Percentiles rank a stretch among this genome's conserved stretches.
These are phyloP conservation scores for Ogataea salicorniae DNA, from an alignment of 805 yeast genomes.

Conservation along the genomic window DNA sequence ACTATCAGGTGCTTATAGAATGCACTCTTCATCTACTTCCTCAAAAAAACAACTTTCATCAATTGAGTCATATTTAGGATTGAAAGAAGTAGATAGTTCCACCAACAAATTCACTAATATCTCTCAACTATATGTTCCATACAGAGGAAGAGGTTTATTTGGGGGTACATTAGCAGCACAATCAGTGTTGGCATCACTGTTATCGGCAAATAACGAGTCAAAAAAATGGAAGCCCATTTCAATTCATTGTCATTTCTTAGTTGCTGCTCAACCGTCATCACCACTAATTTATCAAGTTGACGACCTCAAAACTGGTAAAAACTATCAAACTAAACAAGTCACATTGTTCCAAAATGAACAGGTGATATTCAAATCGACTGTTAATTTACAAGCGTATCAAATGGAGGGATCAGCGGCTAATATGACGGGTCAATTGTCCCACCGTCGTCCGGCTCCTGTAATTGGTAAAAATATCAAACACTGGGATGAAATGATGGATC, in stretches of 20 bases:
- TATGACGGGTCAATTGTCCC: constrained; percentile 25
- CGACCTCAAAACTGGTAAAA: constrained; percentile 47
- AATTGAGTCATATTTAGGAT: constrained; percentile 21
- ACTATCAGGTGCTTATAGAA: neutral
- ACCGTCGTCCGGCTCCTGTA: constrained; percentile 24
- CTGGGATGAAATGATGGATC: constrained; percentile 26
- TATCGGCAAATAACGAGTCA: constrained; percentile 36
- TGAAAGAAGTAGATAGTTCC: constrained; percentile 13
- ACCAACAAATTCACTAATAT: constrained; percentile 21
- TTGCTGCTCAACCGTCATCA: constrained; percentile 42
- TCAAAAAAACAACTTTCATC: constrained; percentile 1
- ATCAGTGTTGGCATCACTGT: constrained; percentile 54
- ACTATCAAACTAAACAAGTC: constrained; percentile 49
- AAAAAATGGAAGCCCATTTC: constrained; percentile 49
- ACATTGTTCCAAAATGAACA: constrained; percentile 48
- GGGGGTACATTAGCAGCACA: constrained; percentile 71
- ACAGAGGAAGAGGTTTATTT: constrained; percentile 59
- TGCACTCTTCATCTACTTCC: neutral
- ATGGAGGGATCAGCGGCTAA: constrained; percentile 31
- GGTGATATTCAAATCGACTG: constrained; percentile 46
- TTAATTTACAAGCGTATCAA: constrained; percentile 37
- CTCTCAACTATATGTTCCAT: constrained; percentile 34
- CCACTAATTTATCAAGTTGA: constrained; percentile 52
- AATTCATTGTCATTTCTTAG: constrained; percentile 56
- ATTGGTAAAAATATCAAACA: constrained; percentile 26